Evolutionary conservation across 1,284 basidiomycete genomes (phyloP), one percentile per base, ranked within the genome.

Genomic region (Ustilago loliicola): DNA sequence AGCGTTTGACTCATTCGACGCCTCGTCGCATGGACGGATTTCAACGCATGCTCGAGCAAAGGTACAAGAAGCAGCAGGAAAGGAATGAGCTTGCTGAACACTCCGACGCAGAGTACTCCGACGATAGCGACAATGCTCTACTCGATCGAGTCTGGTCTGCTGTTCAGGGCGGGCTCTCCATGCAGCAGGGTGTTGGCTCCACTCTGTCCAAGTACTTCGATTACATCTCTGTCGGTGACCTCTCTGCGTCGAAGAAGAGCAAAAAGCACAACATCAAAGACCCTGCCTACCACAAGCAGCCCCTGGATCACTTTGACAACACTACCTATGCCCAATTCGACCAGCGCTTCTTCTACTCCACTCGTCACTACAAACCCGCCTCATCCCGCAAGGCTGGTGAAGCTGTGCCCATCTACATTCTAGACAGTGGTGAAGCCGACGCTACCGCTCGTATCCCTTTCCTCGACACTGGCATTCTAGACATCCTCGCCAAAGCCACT

Each of bases 401-500:
- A 21, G 70, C 71, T 11, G 81, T 77, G 15, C 85, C 86, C 5
- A 79, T 87, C 61, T 81, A 81, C 57, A 75, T 87, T 29, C 79
- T 87, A 32, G 87, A 87, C 54, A 83, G 80, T 17, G 87, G 87
- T 2, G 87, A 87, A 65, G 84, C 86, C 17, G 68, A 76, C 47
- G 85, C 81, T 7, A 72, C 36, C 3, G 73, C 69, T 11, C 72
- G 86, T 17, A 59, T 86, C 17, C 72, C 81, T 1, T 85, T 82
- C 71, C 78, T 86, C 38, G 78, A 85, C 34, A 79, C 68, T 9
- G 95, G 95, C 0, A 96, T 97, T 73, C 89, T 93, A 13, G 91
- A 94, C 60, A 94, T 96, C 69, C 89, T 98, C 51, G 89, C 94
- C 1, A 91, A 91, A 62, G 93, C 91, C 13, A 96, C 94, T 0